These are phyloP conservation scores for Infundibulicybe gibba DNA, from an alignment of 768 basidiomycete species.

Conservation along the genomic window DNA sequence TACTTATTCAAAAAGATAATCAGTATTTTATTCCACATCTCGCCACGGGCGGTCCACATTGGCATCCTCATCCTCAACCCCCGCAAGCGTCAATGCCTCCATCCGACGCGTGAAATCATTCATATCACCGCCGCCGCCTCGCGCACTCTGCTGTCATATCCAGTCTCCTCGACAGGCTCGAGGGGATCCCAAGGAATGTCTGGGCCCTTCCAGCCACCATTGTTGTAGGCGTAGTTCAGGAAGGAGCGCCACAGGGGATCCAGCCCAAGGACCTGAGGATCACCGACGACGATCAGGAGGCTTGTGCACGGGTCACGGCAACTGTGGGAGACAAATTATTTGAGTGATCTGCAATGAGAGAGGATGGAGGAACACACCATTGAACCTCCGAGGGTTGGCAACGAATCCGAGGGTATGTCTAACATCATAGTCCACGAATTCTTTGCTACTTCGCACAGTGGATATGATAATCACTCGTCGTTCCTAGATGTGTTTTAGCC, in stretches of 20 bases:
- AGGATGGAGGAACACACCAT: conserved; percentile 38
- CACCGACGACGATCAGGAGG: conserved; percentile 59
- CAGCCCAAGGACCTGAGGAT: conserved; percentile 53
- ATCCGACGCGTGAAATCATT: conserved; percentile 35
- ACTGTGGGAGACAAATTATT: conserved; percentile 29
- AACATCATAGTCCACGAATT: conserved; percentile 47
- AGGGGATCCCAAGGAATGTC: conserved; percentile 47
- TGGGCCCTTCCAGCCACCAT: conserved; percentile 53
- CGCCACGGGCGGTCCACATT: conserved; percentile 18
- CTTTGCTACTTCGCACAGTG: conserved; percentile 51
- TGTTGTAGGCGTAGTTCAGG: conserved; percentile 51
- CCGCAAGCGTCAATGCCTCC: conserved; percentile 22
- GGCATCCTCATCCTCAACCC: conserved; percentile 1
- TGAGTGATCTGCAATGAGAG: background rate
- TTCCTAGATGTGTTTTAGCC: conserved; percentile 42
- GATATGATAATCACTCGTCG: conserved; percentile 56
- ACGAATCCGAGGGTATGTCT: conserved; percentile 57
- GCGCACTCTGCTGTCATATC: conserved; percentile 33
- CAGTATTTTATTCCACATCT: conserved; percentile 12
- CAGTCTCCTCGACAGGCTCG: conserved; percentile 28
- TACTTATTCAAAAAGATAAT: too few relatives aligned
- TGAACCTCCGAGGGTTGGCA: conserved; percentile 51
- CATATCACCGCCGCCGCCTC: conserved; percentile 31
- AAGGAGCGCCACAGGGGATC: conserved; percentile 63
- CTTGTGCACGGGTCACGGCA: conserved; percentile 59